Evolutionary conservation across 139 green algal genomes (phyloP), one percentile per base, ranked within the genome.

Genomic region (Chlamydomonas sp.): DNA sequence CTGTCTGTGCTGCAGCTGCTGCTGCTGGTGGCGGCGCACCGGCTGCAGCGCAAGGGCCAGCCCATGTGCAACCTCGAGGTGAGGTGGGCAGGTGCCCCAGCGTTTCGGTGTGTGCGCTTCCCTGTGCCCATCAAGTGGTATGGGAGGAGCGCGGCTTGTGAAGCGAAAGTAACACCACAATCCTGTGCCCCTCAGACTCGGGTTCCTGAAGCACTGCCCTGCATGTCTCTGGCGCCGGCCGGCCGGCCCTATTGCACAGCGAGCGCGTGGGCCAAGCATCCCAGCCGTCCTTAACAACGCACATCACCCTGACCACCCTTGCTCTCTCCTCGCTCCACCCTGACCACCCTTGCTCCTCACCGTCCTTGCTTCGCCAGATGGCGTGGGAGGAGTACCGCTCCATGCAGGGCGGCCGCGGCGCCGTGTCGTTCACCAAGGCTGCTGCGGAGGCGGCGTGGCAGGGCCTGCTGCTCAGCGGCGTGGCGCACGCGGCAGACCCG

Each of bases 31-130:
- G 86, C 85, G 62, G 85, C 90, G 79, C 72, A 87, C 61, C 83
- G 90, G 17, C 90, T 93, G 67, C 62, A 86, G 85, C 31, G 59
- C 75, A 91, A 91, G 84, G 69, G 79, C 10, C 60, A 84, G 61
- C 15, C 78, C 5, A 63, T 90, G 77, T 89, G 79, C 64, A 93
- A 93, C 83, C 91, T 93, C 68, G 90, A 93, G 85, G 89, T 92
- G 78, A 64, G 85, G 57, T 1, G 18, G 18, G 81, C 61, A n/a
- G 18, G 75, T 49, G 15, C 18, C 15, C 20, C 18, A 60, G 75
- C 7, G 85, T 68, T 2, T 14, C 49, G 1, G 60, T 1, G 15
- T 31, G 20, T 6, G 80, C 0, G 73, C 15, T 71, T 14, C 10
- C 77, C 31, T 77, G 12, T 20, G 7, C 64, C 63, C 64, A 16